Conservation (phyloP, 2,329 filamentous ascomycete genomes). For the Phoma herbarum region DNA sequence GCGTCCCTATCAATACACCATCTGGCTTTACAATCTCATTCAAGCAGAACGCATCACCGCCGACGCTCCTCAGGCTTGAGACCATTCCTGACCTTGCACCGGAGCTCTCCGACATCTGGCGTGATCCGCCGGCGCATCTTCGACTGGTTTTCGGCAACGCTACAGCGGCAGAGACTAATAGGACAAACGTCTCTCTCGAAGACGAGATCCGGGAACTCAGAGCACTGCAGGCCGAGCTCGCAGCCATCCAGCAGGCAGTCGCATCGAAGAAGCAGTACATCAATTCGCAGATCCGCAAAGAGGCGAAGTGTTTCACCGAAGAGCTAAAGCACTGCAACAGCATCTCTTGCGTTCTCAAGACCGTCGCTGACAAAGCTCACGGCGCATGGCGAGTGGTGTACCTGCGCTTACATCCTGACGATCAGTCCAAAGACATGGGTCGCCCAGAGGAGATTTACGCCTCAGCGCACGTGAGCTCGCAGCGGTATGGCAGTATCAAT, state of each 20-base stretch:
- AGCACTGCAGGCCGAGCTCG: constrained; percentile 50
- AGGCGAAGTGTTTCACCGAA: constrained; percentile 47
- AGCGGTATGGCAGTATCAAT: constrained; percentile 30
- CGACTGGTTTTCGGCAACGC: constrained; percentile 36
- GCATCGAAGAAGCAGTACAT: constrained; percentile 49
- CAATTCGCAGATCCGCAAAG: constrained; percentile 40
- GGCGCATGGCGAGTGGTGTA: constrained; percentile 45
- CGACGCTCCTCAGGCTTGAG: constrained; percentile 49
- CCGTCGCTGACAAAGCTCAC: constrained; percentile 49
- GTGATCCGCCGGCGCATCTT: constrained; percentile 47
- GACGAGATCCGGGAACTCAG: constrained; percentile 54
- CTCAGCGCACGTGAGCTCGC: constrained; percentile 30
- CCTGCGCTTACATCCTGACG: constrained; percentile 39
- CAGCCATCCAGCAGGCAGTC: constrained; percentile 50
- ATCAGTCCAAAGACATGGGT: constrained; percentile 37
- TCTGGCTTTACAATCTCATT: constrained; percentile 53
- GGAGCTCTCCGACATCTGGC: constrained; percentile 48
- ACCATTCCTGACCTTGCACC: constrained; percentile 42
- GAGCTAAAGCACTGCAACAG: constrained; percentile 55
- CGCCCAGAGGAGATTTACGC: constrained; percentile 35
- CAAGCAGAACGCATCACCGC: constrained; percentile 49
- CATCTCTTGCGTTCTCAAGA: constrained; percentile 54
- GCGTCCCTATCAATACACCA: constrained; percentile 38
- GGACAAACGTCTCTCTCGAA: constrained; percentile 37
- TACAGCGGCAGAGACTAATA: constrained; percentile 15